Evolutionary conservation across 441 rosid genomes (phyloP), one percentile per base, ranked within the genome.

Genomic region (Manihot esculenta): DNA sequence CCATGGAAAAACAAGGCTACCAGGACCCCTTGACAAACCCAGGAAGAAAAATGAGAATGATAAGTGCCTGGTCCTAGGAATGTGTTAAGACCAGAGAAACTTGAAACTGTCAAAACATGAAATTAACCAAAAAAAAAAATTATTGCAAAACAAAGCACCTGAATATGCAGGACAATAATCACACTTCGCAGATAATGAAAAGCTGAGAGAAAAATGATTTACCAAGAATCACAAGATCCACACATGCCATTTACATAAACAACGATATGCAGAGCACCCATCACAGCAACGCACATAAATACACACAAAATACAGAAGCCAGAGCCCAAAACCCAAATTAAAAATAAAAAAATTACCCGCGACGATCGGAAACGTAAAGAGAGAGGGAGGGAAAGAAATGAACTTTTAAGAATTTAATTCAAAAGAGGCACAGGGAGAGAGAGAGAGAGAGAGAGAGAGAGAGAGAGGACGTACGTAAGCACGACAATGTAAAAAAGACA

Each of bases 181-280:
- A 62, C 45, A 62, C 66, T 48, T 23, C 12, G 14, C 42, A 38
- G 1, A 64, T 45, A 64, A 13, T 26, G 0, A 48, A 35, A 55
- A 41, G 20, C 26, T 38, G 51, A 55, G 23, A 41, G 41, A 26
- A 1, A 56, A 41, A 55, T 26, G 0, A 56, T 24, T 23, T 24
- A 5, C 3, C 7, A 44, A 68, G 17, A 56, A 42, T 26, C 35
- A 57, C 68, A 69, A 69, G 72, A 69, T 69, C 72, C 62, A 26
- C 42, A 26, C 35, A 24, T 44, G 21, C 10, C 44, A 53, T 49
- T n/a, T 13, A 14, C 13, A 44, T 5, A 18, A n/a, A 10, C 1
- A 21, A 45, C 2, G 1, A 20, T 33, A 47, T 47, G 58, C 44
- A 18, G 42, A 11, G 55, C 18, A 47, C 20, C 23, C 53, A 9